Evolutionary conservation across 192 early-diverging fungal genomes (phyloP).

Genomic region (Kickxella alabastrina): DNA sequence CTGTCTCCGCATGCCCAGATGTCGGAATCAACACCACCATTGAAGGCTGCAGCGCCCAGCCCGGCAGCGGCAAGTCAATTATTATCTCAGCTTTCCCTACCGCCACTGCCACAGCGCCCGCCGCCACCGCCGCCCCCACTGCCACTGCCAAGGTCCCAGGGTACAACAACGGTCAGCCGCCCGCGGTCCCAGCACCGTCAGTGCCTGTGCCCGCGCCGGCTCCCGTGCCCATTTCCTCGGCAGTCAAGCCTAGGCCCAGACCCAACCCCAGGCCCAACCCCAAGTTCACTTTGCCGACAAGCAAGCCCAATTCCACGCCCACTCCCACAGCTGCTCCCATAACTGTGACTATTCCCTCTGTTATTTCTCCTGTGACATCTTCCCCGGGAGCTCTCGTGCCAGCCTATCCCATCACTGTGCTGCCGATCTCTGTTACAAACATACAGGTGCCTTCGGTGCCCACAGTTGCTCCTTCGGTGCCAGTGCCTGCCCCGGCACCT

Average conservation of each 20-base stretch:
- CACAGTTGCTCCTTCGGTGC: conserved; percentile 3
- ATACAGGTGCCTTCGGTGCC: conserved; percentile 4
- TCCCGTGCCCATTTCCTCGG: neutral
- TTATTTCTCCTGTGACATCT: neutral
- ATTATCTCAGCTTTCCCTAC: neutral
- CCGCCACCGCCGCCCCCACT: neutral
- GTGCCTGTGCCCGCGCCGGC: conserved; percentile 3
- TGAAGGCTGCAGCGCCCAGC: conserved; percentile 15
- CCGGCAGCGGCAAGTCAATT: neutral
- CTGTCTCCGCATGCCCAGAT: conserved; percentile 40
- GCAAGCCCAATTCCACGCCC: neutral
- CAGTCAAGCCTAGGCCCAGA: neutral
- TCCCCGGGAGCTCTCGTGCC: neutral
- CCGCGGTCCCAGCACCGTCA: conserved; percentile 4
- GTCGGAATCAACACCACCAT: conserved; percentile 27
- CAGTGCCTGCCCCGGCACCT: conserved; percentile 5
- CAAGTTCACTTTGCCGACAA: neutral
- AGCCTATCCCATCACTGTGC: neutral
- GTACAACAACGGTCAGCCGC: conserved; percentile 15
- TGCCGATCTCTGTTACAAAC: neutral
- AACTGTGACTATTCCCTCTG: neutral
- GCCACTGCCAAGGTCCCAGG: neutral
- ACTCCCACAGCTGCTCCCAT: conserved; percentile 1
- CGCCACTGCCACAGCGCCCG: neutral
- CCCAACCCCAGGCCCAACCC: too few species aligned